Evolutionary conservation across 2,329 filamentous ascomycete genomes (phyloP).

Genomic region (Fusarium xylarioides): DNA sequence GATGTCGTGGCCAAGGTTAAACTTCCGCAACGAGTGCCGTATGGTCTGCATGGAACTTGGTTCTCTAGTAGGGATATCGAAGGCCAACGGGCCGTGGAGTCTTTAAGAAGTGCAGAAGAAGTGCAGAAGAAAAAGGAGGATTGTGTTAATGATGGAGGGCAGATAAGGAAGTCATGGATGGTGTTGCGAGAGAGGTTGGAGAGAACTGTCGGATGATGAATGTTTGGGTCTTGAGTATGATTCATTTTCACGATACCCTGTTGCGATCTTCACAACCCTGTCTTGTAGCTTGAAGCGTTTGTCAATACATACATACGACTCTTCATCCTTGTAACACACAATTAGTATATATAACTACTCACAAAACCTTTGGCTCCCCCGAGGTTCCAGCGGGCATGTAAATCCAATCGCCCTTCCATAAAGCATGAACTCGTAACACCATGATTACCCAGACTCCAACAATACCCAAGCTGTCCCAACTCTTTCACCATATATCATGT

Average conservation of each 20-base stretch:
- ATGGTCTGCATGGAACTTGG: conserved; percentile 73
- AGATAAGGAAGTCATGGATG: not conserved
- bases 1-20: conserved; percentile 66
- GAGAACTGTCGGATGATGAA: not conserved
- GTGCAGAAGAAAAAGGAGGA: not conserved
- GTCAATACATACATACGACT: rapidly evolving
- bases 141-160: not conserved
- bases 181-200: not conserved
- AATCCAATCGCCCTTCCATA: not conserved
- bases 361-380: too few relatives aligned
- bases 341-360: not conserved
- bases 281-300: too few relatives aligned
- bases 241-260: not conserved
- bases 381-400: not conserved
- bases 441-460: not conserved
- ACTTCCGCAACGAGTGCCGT: conserved; percentile 74
- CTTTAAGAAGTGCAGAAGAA: not conserved
- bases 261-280: not conserved
- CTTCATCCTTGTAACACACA: not conserved
- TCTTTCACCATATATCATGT: conserved; percentile 52
- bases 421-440: not conserved
- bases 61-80: conserved; percentile 63
- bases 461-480: not conserved
- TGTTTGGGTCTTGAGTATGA: rapidly evolving
- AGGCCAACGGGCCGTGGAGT: conserved; percentile 52